A percentile compares a stretch with the other conserved stretches of the same genome.
Conservation (phyloP, 768 basidiomycete species). For the Hygrocybe coccinea region DNA sequence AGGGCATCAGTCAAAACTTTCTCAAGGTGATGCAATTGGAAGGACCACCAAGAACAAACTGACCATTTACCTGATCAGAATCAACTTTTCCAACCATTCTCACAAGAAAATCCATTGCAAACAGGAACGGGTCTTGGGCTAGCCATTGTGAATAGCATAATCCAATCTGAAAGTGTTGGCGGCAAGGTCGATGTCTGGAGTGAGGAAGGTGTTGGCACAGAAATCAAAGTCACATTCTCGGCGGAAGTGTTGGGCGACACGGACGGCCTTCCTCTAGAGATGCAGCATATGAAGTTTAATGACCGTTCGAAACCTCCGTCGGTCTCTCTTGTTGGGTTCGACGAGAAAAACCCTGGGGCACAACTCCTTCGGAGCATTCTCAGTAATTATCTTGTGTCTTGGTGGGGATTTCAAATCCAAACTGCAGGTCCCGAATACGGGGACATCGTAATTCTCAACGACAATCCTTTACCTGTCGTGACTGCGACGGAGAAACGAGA, state of each 20-base stretch:
- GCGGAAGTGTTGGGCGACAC: slow-evolving; percentile 56
- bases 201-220: slow-evolving; percentile 84
- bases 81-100: slow-evolving; percentile 94
- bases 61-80: slow-evolving; percentile 46
- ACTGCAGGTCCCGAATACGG: slow-evolving; percentile 42
- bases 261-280: slow-evolving; percentile 30
- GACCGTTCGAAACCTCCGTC: slow-evolving; percentile 40
- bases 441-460: slow-evolving; percentile 78
- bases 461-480: slow-evolving; percentile 57
- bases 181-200: slow-evolving; percentile 95
- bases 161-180: slow-evolving; percentile 76
- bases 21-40: slow-evolving; percentile 53
- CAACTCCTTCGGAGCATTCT: slow-evolving; percentile 62
- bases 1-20: slow-evolving; percentile 92
- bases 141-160: slow-evolving; percentile 91
- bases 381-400: slow-evolving; percentile 58
- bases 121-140: slow-evolving; percentile 91
- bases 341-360: slow-evolving; percentile 55
- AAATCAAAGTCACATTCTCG: slow-evolving; percentile 80
- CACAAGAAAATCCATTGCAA: slow-evolving; percentile 92
- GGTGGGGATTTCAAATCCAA: slow-evolving; percentile 69
- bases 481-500: slow-evolving; percentile 56
- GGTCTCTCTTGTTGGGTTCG: slow-evolving; percentile 72
- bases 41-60: slow-evolving; percentile 4
- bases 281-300: slow-evolving; percentile 45